phyloP scores from a whole-genome alignment of 768 basidiomycete genomes.

The Leucocoprinus birnbaumii region DNA sequence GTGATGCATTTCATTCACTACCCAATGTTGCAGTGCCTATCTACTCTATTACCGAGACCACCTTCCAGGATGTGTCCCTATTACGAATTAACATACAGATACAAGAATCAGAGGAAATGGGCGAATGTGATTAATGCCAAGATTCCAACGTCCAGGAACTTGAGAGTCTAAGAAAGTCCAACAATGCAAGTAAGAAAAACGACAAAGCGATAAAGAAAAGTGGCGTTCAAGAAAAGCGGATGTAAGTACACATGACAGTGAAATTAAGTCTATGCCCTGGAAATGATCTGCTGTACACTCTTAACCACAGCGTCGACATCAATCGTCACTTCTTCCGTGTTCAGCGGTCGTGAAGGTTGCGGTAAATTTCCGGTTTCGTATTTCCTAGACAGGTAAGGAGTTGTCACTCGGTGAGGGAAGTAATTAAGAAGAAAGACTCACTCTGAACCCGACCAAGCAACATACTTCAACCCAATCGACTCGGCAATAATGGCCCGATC shows the following conservation, averaged over 20 bases:
- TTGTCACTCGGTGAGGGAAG: neutral
- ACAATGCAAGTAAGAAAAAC: no score
- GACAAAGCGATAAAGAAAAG: no score
- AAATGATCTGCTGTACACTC: constrained; percentile 27
- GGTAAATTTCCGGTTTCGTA: constrained; percentile 32
- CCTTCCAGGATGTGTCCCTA: no score
- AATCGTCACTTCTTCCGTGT: constrained; percentile 27
- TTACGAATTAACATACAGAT: no score
- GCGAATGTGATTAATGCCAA: no score
- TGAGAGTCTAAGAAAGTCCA: no score
- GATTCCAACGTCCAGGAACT: no score
- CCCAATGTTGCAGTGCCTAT: no score
- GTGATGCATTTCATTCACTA: no score
- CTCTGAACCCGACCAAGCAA: constrained; percentile 53
- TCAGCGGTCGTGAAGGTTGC: constrained; percentile 15
- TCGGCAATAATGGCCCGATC: constrained; percentile 59
- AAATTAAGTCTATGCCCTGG: constrained; percentile 4
- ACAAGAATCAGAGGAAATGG: no score
- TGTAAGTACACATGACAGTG: no score
- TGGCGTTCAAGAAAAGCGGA: neutral
- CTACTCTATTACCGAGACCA: no score
- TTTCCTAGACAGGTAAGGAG: constrained; percentile 25
- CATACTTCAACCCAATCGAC: constrained; percentile 52
- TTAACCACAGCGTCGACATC: constrained; percentile 39
- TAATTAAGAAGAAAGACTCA: constrained; percentile 18